Conservation (phyloP, 2,329 filamentous ascomycete species). For the Diplodia sapinea region DNA sequence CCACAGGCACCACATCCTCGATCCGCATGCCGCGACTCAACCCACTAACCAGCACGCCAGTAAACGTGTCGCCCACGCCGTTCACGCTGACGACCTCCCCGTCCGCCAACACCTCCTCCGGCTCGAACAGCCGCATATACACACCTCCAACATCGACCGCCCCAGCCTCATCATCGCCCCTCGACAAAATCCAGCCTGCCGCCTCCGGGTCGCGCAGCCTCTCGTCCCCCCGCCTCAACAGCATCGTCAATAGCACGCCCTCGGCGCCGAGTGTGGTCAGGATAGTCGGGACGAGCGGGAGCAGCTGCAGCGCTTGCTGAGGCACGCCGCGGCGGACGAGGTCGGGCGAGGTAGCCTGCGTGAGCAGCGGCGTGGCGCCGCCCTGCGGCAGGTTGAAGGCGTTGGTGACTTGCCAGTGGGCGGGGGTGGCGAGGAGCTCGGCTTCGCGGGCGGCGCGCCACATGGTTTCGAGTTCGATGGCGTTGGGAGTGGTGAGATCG, state of each 20-base stretch:
- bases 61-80: slow-evolving; percentile 90
- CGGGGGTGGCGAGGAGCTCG: slow-evolving; percentile 69
- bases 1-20: slow-evolving; percentile 73
- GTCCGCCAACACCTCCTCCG: slow-evolving; percentile 64
- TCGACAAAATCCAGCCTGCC: slow-evolving; percentile 73
- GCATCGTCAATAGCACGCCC: slow-evolving; percentile 76
- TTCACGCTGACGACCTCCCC: slow-evolving; percentile 85
- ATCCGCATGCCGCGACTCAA: slow-evolving; percentile 63
- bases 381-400: slow-evolving; percentile 74
- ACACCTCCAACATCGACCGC: slow-evolving; percentile 70
- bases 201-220: slow-evolving; percentile 67
- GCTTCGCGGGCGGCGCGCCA: slow-evolving; percentile 70
- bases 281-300: slow-evolving; percentile 86
- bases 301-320: slow-evolving; percentile 79
- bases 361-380: slow-evolving; percentile 73
- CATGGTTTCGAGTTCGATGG: slow-evolving; percentile 80
- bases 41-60: slow-evolving; percentile 82
- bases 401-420: slow-evolving; percentile 84
- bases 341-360: slow-evolving; percentile 67
- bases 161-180: slow-evolving; percentile 57
- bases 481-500: slow-evolving; percentile 81
- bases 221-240: slow-evolving; percentile 71
- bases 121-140: slow-evolving; percentile 76
- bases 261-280: slow-evolving; percentile 80
- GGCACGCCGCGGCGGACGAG: slow-evolving; percentile 83